phyloP scores from a whole-genome alignment of 306 rosid species.

The Prosopis cineraria region DNA sequence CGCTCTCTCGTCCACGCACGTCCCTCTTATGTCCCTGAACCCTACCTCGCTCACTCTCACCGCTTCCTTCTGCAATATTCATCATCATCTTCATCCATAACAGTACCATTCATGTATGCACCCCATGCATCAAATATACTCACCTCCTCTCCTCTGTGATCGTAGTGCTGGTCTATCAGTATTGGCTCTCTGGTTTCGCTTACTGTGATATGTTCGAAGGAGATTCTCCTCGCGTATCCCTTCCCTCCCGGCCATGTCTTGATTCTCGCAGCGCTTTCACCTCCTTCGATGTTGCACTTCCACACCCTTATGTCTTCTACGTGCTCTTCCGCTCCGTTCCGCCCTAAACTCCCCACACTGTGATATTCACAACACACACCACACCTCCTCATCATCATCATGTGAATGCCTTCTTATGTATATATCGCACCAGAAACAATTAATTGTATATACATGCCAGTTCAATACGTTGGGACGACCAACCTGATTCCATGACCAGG shows the following conservation, averaged over 20 bases:
- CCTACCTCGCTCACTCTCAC: slow-evolving; percentile 34
- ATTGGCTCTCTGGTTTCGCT: slow-evolving; percentile 8
- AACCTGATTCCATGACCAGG: slow-evolving; percentile 70
- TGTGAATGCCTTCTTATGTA: too few relatives aligned
- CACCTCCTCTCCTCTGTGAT: not conserved
- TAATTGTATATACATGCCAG: not conserved
- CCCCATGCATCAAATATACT: too few relatives aligned
- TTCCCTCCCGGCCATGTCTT: slow-evolving; percentile 55
- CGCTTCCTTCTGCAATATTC: not conserved
- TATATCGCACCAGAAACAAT: too few relatives aligned
- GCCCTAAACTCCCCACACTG: slow-evolving; percentile 55
- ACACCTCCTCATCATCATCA: too few relatives aligned
- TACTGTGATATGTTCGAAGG: slow-evolving; percentile 27
- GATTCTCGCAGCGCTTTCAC: slow-evolving; percentile 34
- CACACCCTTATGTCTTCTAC: slow-evolving; percentile 35
- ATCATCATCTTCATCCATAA: too few relatives aligned
- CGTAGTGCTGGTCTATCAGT: slow-evolving; percentile 38
- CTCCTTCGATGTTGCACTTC: slow-evolving; percentile 43
- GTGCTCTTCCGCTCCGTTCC: not conserved
- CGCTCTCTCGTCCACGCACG: slow-evolving; percentile 9
- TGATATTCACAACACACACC: too few relatives aligned
- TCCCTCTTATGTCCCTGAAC: slow-evolving; percentile 39
- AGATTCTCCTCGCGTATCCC: slow-evolving; percentile 23
- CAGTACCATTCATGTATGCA: too few relatives aligned
- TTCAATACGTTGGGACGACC: too few relatives aligned